A percentile compares a stretch with the other conserved stretches of the same genome.
phyloP scores from a whole-genome alignment of 345 rosid species.

The Linum tenue region DNA sequence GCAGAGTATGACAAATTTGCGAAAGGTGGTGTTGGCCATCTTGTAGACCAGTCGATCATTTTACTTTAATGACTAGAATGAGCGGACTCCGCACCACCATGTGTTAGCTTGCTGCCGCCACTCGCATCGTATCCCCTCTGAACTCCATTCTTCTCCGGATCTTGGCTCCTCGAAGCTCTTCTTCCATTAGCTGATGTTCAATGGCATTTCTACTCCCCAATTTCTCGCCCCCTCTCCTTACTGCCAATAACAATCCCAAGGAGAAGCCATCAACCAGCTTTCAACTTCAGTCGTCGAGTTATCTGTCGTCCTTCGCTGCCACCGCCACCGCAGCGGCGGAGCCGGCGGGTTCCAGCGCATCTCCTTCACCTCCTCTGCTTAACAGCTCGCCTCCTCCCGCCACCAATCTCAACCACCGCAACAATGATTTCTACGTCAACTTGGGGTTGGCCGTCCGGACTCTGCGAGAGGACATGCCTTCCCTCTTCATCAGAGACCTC shows the following conservation, averaged over 20 bases:
- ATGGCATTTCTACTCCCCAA: conserved; percentile 78
- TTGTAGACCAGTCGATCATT: too few species aligned
- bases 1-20: too few species aligned
- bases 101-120: too few species aligned
- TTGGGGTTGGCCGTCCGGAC: conserved; percentile 80
- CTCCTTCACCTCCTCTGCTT: conserved; percentile 12
- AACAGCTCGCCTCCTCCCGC: conserved; percentile 3
- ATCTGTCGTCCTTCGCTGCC: conserved; percentile 1
- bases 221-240: conserved; percentile 43
- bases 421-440: conserved; percentile 65
- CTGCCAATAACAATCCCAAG: conserved; percentile 24
- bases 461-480: conserved; percentile 79
- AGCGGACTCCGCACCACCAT: too few species aligned
- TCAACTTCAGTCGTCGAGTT: conserved; percentile 15
- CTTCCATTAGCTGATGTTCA: conserved; percentile 10
- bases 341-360: background rate
- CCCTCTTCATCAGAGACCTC: conserved; percentile 62
- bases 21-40: too few species aligned
- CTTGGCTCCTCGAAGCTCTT: background rate
- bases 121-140: conserved; percentile 6
- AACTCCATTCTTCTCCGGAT: conserved; percentile 9
- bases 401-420: conserved; percentile 23
- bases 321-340: conserved; percentile 9
- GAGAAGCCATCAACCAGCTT: conserved; percentile 21
- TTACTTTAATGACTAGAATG: too few species aligned